A percentile compares a stretch with the other conserved stretches of the same genome.
phyloP scores from a whole-genome alignment of 345 rosid species.

The Chamaenerion angustifolium region DNA sequence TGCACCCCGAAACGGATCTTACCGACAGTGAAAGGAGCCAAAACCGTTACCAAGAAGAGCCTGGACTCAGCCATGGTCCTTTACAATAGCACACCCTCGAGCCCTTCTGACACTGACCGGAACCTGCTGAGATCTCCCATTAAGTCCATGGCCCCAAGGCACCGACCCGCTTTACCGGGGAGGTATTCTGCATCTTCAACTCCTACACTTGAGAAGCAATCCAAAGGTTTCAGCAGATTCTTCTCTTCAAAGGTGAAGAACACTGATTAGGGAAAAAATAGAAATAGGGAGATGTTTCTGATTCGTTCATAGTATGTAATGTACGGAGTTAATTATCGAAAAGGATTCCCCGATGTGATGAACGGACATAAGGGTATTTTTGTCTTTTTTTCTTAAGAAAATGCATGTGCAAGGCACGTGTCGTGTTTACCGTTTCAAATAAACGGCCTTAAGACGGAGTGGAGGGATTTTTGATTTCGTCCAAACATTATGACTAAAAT shows the following conservation, averaged over 20 bases:
- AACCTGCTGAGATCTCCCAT: constrained; percentile 37
- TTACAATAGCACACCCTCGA: constrained; percentile 19
- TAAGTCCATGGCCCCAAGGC: constrained; percentile 25
- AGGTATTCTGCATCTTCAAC: constrained; percentile 20
- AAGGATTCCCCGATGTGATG: too few species aligned
- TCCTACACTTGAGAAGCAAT: constrained; percentile 54
- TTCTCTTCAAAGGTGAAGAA: constrained; percentile 78
- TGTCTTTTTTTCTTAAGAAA: too few species aligned
- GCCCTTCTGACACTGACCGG: constrained; percentile 44
- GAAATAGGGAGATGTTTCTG: too few species aligned
- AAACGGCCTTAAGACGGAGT: too few species aligned
- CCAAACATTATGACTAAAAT: too few species aligned
- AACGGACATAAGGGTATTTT: too few species aligned
- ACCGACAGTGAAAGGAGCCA: constrained; percentile 31
- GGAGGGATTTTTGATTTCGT: too few species aligned
- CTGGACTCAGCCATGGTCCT: constrained; percentile 1
- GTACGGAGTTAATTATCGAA: too few species aligned
- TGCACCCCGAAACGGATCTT: constrained; percentile 52
- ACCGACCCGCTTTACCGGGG: constrained; percentile 46
- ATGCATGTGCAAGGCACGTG: too few species aligned
- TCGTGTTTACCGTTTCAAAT: too few species aligned
- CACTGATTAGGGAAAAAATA: constrained; percentile 20
- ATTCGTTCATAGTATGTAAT: too few species aligned
- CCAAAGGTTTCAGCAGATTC: constrained; percentile 82
- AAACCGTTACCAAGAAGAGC: background rate